Conservation (phyloP, 116 monocot genomes). For the Trichopus zeylanicus region DNA sequence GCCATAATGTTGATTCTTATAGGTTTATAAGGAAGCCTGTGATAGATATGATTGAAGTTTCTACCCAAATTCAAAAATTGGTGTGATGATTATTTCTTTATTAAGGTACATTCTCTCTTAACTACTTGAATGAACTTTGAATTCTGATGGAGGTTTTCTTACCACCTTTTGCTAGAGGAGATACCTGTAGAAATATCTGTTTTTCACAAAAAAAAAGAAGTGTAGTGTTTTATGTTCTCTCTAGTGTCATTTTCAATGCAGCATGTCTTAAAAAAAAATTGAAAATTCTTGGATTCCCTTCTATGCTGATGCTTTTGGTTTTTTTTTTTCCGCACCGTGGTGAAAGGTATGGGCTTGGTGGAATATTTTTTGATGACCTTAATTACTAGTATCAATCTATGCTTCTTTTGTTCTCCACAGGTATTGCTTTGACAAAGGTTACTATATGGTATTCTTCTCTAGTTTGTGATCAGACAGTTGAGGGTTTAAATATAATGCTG, state of each 20-base stretch:
- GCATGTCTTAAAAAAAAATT: neutral
- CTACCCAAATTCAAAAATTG: constrained; percentile 97
- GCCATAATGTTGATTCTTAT: constrained; percentile 13
- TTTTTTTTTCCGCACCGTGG: constrained; percentile 75
- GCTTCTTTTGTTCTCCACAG: constrained; percentile 87
- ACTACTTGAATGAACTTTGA: no score
- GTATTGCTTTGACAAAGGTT: no score
- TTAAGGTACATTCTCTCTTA: constrained; percentile 73
- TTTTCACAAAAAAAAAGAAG: no score
- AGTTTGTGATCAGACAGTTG: no score
- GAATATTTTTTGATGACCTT: constrained; percentile 98
- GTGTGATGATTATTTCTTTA: constrained; percentile 98
- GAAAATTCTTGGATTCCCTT: neutral
- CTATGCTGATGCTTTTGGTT: constrained; percentile 3
- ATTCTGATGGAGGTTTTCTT: neutral
- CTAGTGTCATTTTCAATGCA: neutral
- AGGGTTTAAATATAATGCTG: no score
- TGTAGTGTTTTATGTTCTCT: neutral
- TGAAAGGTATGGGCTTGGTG: constrained; percentile 95
- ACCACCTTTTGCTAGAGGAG: no score
- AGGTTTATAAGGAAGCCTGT: constrained; percentile 94
- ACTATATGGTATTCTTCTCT: no score
- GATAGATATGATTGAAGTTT: constrained; percentile 96
- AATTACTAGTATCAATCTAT: constrained; percentile 95
- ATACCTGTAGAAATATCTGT: no score